Evolutionary conservation across 257 asterid species (phyloP).

Genomic region (Lycium ferocissimum): DNA sequence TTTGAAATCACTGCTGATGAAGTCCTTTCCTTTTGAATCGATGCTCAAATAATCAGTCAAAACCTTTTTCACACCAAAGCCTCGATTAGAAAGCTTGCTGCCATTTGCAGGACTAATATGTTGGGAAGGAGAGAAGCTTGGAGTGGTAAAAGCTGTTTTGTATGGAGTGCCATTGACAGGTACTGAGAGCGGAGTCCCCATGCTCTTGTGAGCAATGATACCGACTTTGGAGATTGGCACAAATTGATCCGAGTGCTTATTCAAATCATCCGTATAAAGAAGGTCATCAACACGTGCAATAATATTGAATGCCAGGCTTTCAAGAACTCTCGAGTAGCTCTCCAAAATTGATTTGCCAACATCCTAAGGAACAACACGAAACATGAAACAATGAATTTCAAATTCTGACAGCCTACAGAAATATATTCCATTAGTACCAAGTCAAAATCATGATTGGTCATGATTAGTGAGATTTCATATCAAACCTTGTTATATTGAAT

Average conservation of each 20-base stretch:
- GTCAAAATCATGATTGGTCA: background rate
- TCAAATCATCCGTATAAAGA: constrained; percentile 72
- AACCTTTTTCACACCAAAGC: constrained; percentile 67
- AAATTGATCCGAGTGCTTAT: constrained; percentile 69
- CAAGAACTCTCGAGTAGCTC: constrained; percentile 84
- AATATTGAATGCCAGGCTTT: constrained; percentile 84
- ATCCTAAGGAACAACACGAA: constrained; percentile 52
- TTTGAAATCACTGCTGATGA: constrained; percentile 32
- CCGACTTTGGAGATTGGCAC: constrained; percentile 64
- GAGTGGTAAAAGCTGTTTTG: constrained; percentile 61
- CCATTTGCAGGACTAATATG: constrained; percentile 51
- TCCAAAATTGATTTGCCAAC: constrained; percentile 82
- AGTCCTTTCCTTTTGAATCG: constrained; percentile 56
- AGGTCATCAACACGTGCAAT: constrained; percentile 77
- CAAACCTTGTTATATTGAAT: constrained; percentile 82
- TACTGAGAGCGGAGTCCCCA: constrained; percentile 42
- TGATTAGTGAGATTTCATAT: background rate
- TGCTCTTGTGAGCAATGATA: constrained; percentile 47
- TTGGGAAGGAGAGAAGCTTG: constrained; percentile 57
- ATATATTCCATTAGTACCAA: background rate
- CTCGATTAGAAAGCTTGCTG: constrained; percentile 47
- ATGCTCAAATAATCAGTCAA: constrained; percentile 71
- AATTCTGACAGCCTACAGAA: background rate
- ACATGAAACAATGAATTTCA: background rate
- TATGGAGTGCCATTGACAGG: constrained; percentile 36